phyloP scores from a whole-genome alignment of 2,329 filamentous ascomycete genomes.

The Fusarium hainanense region DNA sequence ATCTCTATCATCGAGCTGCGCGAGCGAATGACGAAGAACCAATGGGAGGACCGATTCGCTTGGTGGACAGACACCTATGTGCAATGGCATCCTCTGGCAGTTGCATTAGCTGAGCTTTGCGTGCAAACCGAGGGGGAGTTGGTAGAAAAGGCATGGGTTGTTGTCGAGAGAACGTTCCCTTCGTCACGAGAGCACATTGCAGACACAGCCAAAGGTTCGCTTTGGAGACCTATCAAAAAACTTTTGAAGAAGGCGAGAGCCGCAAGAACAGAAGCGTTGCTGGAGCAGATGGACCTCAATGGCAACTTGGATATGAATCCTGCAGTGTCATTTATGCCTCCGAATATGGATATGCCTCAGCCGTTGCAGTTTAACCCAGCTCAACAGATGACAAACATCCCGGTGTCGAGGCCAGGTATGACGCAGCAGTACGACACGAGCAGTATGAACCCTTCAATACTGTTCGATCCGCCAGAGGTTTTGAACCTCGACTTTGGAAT shows the following conservation, averaged over 20 bases:
- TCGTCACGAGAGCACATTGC: constrained; percentile 59
- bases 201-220: constrained; percentile 60
- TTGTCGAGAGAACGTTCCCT: constrained; percentile 59
- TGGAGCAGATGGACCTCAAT: constrained; percentile 43
- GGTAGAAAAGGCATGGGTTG: constrained; percentile 61
- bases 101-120: constrained; percentile 64
- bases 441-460: constrained; percentile 46
- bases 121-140: constrained; percentile 58
- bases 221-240: constrained; percentile 67
- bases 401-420: constrained; percentile 3
- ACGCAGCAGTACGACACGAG: constrained; percentile 42
- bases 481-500: constrained; percentile 42
- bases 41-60: constrained; percentile 52
- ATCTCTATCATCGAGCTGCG: constrained; percentile 59
- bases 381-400: constrained; percentile 1
- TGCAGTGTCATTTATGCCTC: constrained; percentile 5
- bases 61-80: constrained; percentile 65
- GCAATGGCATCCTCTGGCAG: constrained; percentile 66
- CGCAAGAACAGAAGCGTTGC: constrained; percentile 50
- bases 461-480: constrained; percentile 46
- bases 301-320: not conserved
- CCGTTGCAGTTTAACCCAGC: constrained; percentile 18
- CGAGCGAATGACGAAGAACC: constrained; percentile 49
- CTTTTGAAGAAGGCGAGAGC: constrained; percentile 61
- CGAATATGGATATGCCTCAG: constrained; percentile 18